Base-by-base conservation (phyloP, 2,329 filamentous ascomycete species). In the Diaporthe citriasiana region DNA sequence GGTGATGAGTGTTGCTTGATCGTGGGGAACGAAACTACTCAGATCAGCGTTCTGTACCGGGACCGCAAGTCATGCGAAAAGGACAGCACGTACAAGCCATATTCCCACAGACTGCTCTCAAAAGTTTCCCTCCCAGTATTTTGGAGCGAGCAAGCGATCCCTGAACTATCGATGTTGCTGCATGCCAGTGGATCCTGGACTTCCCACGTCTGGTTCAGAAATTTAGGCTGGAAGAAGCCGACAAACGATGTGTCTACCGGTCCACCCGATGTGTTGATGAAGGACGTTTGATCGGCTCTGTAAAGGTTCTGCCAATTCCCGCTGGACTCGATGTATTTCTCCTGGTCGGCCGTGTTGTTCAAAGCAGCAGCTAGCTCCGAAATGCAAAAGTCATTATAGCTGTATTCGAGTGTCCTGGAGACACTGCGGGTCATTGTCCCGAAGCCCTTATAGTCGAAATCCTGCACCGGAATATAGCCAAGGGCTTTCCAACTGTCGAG, bases 351-450 rank as follows among this genome's bases (percentile, higher is more conserved):
- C 3, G 84, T 83, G 17, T 89, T 85, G 1, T 89, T 89, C 51
- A 93, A 80, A 0, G 83, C 85, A 13, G 86, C 85, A 0, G 92
- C 92, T 72, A 94, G 89, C 60, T 90, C 85, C 0, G 90, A 86
- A 72, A 94, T 91, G 76, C 89, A 91, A 78, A 90, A 95, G 82
- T 95, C 93, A 76, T 95, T 91, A 81, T 95, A 95, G 9, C 92
- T 90, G 80, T 95, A 95, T 80, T 95, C 93, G 0, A 95, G 88
- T 0, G 93, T 95, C 10, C 93, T 87, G 1, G 91, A 94, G 35
- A 95, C 88, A 76, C 89, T 92, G 9, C 93, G 87, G 0, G 93
- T 94, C 80, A 93, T 88, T 0, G 91, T 90, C 0, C 93, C 93
- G n/a, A 90, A 89, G 2, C 92, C 92, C 73, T 85, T 85, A 80